phyloP scores from a whole-genome alignment of 2,329 filamentous ascomycete species.

The Cladosporium sp. region DNA sequence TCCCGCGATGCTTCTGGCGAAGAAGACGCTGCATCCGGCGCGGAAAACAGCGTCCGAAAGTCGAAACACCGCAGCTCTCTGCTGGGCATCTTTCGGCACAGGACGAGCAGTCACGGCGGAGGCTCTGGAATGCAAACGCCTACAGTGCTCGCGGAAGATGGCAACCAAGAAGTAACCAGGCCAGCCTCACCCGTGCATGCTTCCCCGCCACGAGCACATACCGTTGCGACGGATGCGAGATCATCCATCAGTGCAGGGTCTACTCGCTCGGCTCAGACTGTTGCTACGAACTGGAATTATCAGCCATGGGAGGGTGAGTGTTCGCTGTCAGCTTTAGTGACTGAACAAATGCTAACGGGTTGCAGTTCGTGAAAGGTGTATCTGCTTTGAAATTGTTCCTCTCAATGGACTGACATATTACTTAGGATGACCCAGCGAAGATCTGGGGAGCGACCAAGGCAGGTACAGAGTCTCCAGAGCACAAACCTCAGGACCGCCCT shows the following conservation, averaged over 20 bases:
- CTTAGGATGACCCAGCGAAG: slow-evolving; percentile 31
- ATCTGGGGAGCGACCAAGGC: slow-evolving; percentile 32
- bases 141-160: neutral
- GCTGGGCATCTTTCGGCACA: slow-evolving; percentile 32
- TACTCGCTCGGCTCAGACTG: slow-evolving; percentile 1
- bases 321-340: neutral
- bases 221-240: slow-evolving; percentile 13
- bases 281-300: slow-evolving; percentile 7
- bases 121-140: slow-evolving; percentile 14
- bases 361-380: neutral
- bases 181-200: slow-evolving; percentile 3
- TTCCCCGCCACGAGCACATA: slow-evolving; percentile 4
- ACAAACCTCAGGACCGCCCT: slow-evolving; percentile 1
- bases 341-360: neutral
- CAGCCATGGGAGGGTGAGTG: slow-evolving; percentile 21
- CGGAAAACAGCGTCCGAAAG: slow-evolving; percentile 26
- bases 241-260: slow-evolving; percentile 16
- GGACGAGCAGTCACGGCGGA: slow-evolving; percentile 17
- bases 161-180: neutral
- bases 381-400: neutral
- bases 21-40: slow-evolving; percentile 31
- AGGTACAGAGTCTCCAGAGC: slow-evolving; percentile 24
- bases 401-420: neutral
- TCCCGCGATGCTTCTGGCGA: slow-evolving; percentile 31
- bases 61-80: slow-evolving; percentile 32